Percentiles rank a stretch among this genome's conserved stretches.
Conservation (phyloP, 148 eudicot species). For the Salicornia ramosissima region DNA sequence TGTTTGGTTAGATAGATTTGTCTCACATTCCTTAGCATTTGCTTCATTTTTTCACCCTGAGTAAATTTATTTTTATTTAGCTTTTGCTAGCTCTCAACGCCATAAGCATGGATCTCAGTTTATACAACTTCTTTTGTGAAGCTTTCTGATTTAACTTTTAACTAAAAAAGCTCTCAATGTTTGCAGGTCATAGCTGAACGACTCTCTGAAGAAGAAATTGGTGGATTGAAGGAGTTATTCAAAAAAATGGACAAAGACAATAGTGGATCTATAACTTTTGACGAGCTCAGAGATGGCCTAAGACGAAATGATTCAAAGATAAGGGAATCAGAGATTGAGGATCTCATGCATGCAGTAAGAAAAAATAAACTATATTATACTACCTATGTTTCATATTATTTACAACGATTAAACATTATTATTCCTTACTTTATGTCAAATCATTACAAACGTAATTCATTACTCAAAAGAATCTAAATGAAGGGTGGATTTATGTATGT, state of each 20-base stretch:
- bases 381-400: no score
- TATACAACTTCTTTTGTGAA: no score
- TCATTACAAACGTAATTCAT: no score
- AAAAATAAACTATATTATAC: no score
- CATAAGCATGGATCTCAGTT: neutral
- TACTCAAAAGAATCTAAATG: neutral
- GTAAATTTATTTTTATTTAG: no score
- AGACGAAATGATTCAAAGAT: slow-evolving; percentile 71
- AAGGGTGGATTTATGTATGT: neutral
- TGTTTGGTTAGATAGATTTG: neutral
- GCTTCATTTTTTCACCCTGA: no score
- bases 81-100: no score
- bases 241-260: slow-evolving; percentile 67
- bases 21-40: neutral
- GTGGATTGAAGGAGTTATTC: slow-evolving; percentile 77
- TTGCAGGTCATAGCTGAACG: slow-evolving; percentile 81
- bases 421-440: no score
- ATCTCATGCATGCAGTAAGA: slow-evolving; percentile 83
- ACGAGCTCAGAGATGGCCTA: slow-evolving; percentile 72
- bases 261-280: slow-evolving; percentile 77
- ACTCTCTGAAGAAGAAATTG: slow-evolving; percentile 92
- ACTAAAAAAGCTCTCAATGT: neutral
- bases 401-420: neutral
- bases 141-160: neutral
- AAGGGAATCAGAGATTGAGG: slow-evolving; percentile 65